phyloP scores from a whole-genome alignment of 768 basidiomycete species.

The Hortiboletus flavorubellus region DNA sequence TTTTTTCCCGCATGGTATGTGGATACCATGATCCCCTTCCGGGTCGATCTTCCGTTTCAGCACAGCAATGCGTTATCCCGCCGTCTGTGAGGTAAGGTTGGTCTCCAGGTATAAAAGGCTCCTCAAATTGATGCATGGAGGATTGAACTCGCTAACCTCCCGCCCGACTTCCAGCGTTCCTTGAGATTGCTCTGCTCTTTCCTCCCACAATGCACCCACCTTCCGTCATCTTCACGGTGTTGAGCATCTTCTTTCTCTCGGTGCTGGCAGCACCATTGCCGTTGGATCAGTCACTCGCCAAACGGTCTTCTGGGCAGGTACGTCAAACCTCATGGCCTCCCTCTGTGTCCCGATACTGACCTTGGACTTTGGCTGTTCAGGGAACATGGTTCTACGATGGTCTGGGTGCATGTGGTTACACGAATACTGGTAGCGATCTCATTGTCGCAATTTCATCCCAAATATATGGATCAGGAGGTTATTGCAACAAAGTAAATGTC shows the following conservation, averaged over 20 bases:
- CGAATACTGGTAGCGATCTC: conserved; percentile 44
- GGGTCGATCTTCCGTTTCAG: conserved; percentile 24
- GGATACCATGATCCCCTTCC: conserved; percentile 28
- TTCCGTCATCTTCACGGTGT: conserved; percentile 30
- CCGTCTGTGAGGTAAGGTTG: conserved; percentile 30
- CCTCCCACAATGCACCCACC: conserved; percentile 17
- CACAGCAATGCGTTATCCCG: conserved; percentile 22
- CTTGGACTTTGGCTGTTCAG: conserved; percentile 32
- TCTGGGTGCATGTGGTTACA: conserved; percentile 61
- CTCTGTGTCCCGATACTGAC: conserved; percentile 1
- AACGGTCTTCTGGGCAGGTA: conserved; percentile 58
- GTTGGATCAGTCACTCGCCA: conserved; percentile 38
- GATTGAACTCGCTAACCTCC: conserved; percentile 1
- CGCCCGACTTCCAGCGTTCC: background rate
- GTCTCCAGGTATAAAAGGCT: conserved; percentile 24
- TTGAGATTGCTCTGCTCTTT: background rate
- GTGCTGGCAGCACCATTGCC: conserved; percentile 39
- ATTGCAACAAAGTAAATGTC: conserved; percentile 59
- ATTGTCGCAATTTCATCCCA: conserved; percentile 60
- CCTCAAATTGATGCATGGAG: conserved; percentile 5
- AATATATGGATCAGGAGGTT: conserved; percentile 51
- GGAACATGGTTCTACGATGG: conserved; percentile 66
- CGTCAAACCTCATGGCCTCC: conserved; percentile 16
- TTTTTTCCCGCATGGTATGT: conserved; percentile 20
- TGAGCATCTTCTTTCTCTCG: conserved; percentile 43